These are phyloP conservation scores for Debaryomyces udenii DNA, from an alignment of 1,139 yeast species.

Conservation along the genomic window DNA sequence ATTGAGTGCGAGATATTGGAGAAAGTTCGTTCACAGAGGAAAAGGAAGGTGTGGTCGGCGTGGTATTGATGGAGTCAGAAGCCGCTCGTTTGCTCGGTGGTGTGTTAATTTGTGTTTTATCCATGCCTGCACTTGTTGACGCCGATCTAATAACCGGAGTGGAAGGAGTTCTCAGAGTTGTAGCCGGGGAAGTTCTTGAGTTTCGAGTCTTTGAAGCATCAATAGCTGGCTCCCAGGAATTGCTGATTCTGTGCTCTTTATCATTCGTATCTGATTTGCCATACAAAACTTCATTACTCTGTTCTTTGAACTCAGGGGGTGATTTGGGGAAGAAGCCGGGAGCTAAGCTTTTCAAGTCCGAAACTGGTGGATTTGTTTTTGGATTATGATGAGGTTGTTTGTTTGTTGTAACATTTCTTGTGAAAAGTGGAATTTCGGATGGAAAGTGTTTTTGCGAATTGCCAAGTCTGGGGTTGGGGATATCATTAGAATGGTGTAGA, in stretches of 20 bases:
- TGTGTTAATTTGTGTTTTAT: conserved; percentile 3
- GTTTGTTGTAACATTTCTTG: neutral
- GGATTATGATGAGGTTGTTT: neutral
- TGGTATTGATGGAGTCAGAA: conserved; percentile 13
- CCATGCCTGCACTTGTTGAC: conserved; percentile 4
- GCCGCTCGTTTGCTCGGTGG: conserved; percentile 9
- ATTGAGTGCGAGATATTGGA: conserved; percentile 49
- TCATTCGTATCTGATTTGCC: conserved; percentile 7
- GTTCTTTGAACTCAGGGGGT: neutral
- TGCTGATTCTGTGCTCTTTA: conserved; percentile 1
- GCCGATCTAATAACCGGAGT: conserved; percentile 6
- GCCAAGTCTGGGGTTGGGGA: neutral
- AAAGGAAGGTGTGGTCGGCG: conserved; percentile 19
- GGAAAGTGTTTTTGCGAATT: conserved; percentile 1
- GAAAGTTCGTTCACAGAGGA: neutral
- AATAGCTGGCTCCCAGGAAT: conserved; percentile 2
- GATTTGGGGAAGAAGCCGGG: conserved; percentile 8
- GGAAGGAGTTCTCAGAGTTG: neutral
- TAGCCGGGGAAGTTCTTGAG: neutral
- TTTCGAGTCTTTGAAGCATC: neutral
- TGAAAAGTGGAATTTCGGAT: conserved; percentile 3
- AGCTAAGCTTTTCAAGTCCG: conserved; percentile 14
- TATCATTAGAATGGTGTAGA: neutral
- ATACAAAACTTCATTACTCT: conserved; percentile 14
- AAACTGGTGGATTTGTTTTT: neutral